Conservation (phyloP, 208 protist genomes). For the Vickermania ingenoplastis region DNA sequence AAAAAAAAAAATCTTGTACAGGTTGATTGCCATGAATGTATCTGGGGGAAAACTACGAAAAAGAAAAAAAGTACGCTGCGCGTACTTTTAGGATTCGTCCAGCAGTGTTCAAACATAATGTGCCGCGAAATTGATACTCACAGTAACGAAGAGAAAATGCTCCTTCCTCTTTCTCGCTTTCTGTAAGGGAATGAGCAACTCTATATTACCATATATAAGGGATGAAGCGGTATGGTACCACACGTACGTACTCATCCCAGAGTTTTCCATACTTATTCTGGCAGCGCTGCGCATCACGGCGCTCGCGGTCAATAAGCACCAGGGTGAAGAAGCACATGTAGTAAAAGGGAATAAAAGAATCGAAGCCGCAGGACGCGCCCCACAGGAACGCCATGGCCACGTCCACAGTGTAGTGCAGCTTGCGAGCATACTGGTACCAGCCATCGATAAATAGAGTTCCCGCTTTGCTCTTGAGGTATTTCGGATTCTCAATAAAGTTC, state of each 20-base stretch:
- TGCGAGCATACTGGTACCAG: constrained; percentile 89
- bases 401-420: constrained; percentile 94
- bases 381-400: constrained; percentile 89
- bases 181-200: too few species aligned
- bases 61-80: too few species aligned
- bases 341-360: constrained; percentile 91
- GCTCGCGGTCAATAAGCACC: constrained; percentile 85
- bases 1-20: too few species aligned
- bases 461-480: constrained; percentile 70
- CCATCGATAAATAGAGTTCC: constrained; percentile 90
- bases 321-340: constrained; percentile 92
- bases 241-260: constrained; percentile 91
- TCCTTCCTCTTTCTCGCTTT: too few species aligned
- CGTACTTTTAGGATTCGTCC: too few species aligned
- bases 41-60: too few species aligned
- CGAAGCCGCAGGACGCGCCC: constrained; percentile 85
- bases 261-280: constrained; percentile 88
- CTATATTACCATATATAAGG: constrained; percentile 88
- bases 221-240: constrained; percentile 93
- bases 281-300: constrained; percentile 83
- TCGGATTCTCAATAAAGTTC: constrained; percentile 85
- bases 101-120: too few species aligned
- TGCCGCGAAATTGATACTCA: too few species aligned
- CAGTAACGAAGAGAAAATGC: too few species aligned
- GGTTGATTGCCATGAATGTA: too few species aligned